Conservation (phyloP, 495 filamentous ascomycete genomes). For the Talaromyces proteolyticus region DNA sequence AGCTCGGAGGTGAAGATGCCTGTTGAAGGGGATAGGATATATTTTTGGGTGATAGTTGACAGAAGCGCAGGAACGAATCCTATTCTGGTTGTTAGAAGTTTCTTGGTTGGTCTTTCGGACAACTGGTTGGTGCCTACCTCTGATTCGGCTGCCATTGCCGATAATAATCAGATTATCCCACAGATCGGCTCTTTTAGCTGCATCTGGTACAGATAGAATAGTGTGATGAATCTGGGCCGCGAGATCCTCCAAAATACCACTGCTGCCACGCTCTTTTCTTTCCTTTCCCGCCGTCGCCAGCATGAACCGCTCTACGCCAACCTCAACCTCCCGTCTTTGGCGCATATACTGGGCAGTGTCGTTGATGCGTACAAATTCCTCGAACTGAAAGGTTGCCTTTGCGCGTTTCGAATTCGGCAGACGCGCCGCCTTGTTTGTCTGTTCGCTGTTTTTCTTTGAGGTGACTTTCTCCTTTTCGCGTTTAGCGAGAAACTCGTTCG, state of each 20-base stretch:
- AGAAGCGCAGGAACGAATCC: conserved; percentile 84
- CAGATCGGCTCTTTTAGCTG: conserved; percentile 70
- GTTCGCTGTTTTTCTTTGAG: conserved; percentile 52
- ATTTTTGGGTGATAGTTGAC: conserved; percentile 69
- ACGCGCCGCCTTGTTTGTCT: conserved; percentile 46
- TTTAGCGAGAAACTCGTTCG: conserved; percentile 83
- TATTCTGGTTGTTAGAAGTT: too few relatives aligned
- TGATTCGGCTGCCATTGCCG: conserved; percentile 79
- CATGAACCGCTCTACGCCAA: conserved; percentile 83
- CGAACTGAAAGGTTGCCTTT: conserved; percentile 73
- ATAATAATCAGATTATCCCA: conserved; percentile 89
- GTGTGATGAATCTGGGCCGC: conserved; percentile 76
- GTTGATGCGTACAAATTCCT: conserved; percentile 64
- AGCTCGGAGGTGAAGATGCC: conserved; percentile 97
- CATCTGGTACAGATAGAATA: conserved; percentile 71
- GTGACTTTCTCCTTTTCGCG: conserved; percentile 86
- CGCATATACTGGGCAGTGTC: conserved; percentile 30
- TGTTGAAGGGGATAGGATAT: conserved; percentile 83
- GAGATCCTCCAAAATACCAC: conserved; percentile 69
- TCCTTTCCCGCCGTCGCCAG: conserved; percentile 47
- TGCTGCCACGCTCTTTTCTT: conserved; percentile 34
- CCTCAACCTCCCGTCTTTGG: conserved; percentile 64
- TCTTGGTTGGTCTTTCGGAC: too few relatives aligned
- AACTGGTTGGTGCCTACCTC: too few relatives aligned
- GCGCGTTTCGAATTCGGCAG: conserved; percentile 79